Evolutionary conservation across 2,329 filamentous ascomycete genomes (phyloP).

Genomic region (Fusarium sp.): DNA sequence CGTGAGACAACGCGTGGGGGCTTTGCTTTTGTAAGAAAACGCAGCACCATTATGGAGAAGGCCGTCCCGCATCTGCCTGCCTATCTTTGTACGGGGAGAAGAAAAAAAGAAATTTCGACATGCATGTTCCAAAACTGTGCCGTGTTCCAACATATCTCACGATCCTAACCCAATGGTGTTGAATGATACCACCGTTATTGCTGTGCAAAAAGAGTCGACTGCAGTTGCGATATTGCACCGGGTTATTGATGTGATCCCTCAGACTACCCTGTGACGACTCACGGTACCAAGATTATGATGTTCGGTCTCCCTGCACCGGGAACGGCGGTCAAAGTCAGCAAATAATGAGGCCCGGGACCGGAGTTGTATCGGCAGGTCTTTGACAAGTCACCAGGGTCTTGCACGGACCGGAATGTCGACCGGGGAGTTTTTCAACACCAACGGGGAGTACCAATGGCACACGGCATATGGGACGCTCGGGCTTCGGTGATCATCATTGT

Average conservation of each 20-base stretch:
- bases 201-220: not conserved
- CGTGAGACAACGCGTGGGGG: conserved; percentile 30
- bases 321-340: conserved; percentile 28
- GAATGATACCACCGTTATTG: conserved; percentile 18
- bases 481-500: conserved; percentile 25
- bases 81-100: conserved; percentile 5
- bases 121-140: conserved; percentile 32
- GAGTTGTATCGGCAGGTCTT: not conserved
- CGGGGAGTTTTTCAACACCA: conserved; percentile 14
- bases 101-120: conserved; percentile 27
- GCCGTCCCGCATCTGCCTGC: conserved; percentile 4
- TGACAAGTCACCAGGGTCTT: conserved; percentile 5
- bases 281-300: conserved; percentile 5
- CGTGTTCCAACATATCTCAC: conserved; percentile 22
- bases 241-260: not conserved
- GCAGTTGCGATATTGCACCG: not conserved
- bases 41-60: conserved; percentile 6
- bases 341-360: conserved; percentile 19
- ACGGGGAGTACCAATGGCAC: conserved; percentile 1
- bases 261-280: conserved; percentile 9
- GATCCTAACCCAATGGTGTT: conserved; percentile 3
- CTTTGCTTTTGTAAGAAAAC: conserved; percentile 12
- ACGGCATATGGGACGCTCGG: conserved; percentile 19
- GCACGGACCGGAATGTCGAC: conserved; percentile 4
- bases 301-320: conserved; percentile 12